Percentiles rank a stretch among this genome's conserved stretches.
These are phyloP conservation scores for Chytriomyces confervae DNA, from an alignment of 192 early-diverging fungal species.

Conservation along the genomic window DNA sequence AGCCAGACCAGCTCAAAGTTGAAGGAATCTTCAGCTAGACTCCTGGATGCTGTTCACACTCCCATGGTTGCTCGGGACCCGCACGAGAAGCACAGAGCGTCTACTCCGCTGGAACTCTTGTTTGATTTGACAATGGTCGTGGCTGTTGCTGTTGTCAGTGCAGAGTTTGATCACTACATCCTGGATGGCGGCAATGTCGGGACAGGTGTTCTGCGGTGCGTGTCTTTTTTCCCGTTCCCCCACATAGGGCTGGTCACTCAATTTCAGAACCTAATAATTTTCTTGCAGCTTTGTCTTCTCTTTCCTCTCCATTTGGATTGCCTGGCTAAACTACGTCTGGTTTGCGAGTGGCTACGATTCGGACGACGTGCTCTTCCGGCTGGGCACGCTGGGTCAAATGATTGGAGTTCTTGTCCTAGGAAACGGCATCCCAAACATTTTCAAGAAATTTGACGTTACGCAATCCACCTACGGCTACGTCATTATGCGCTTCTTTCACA, in stretches of 20 bases:
- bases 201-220: too few relatives aligned
- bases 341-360: not conserved
- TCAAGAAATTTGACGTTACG: not conserved
- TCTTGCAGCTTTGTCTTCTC: not conserved
- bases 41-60: not conserved
- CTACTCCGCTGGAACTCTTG: slow-evolving; percentile 3
- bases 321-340: slow-evolving; percentile 11
- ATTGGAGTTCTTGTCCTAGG: not conserved
- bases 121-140: slow-evolving; percentile 11
- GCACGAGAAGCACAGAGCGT: not conserved
- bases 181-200: not conserved
- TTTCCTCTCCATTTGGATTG: not conserved
- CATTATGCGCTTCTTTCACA: not conserved
- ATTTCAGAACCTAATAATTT: not conserved
- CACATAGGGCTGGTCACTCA: not conserved
- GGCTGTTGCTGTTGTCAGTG: not conserved
- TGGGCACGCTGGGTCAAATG: slow-evolving; percentile 14
- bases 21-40: too few relatives aligned
- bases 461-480: not conserved
- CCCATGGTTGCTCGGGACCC: slow-evolving; percentile 4
- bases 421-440: not conserved
- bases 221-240: not conserved
- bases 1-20: too few relatives aligned
- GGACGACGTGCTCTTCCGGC: slow-evolving; percentile 4
- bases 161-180: not conserved